phyloP scores from a whole-genome alignment of 306 rosid species.

The Castanospermum australe region DNA sequence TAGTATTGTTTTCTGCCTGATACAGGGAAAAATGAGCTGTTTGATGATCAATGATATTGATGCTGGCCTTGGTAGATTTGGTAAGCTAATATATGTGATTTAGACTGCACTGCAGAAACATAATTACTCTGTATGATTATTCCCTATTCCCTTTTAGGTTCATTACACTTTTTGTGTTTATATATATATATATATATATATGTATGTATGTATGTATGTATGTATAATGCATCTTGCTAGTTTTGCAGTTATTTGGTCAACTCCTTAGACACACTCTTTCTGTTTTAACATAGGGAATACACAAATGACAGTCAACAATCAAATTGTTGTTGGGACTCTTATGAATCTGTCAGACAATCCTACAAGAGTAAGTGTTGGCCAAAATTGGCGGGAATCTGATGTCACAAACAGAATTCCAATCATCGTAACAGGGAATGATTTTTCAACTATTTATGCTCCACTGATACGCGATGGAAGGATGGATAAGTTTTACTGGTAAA shows the following conservation, averaged over 20 bases:
- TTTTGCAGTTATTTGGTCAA: slow-evolving; percentile 10
- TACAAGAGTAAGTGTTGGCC: slow-evolving; percentile 89
- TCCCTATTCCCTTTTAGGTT: neutral
- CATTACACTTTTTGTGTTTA: neutral
- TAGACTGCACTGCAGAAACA: slow-evolving; percentile 12
- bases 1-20: slow-evolving; percentile 28
- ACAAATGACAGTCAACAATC: slow-evolving; percentile 98
- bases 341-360: slow-evolving; percentile 97
- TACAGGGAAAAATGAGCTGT: slow-evolving; percentile 95
- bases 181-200: neutral
- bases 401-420: slow-evolving; percentile 77
- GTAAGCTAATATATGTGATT: slow-evolving; percentile 46
- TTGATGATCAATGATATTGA: slow-evolving; percentile 96
- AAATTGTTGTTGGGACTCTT: slow-evolving; percentile 94
- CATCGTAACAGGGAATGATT: slow-evolving; percentile 95
- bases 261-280: slow-evolving; percentile 9
- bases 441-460: slow-evolving; percentile 94
- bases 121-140: neutral
- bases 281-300: slow-evolving; percentile 61
- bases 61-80: slow-evolving; percentile 97
- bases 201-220: neutral
- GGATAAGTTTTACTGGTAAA: slow-evolving; percentile 96
- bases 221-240: slow-evolving; percentile 11
- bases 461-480: slow-evolving; percentile 97
- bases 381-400: slow-evolving; percentile 88